These are phyloP conservation scores for Lathyrus tuberosus DNA, from an alignment of 306 rosid species.

Conservation along the genomic window DNA sequence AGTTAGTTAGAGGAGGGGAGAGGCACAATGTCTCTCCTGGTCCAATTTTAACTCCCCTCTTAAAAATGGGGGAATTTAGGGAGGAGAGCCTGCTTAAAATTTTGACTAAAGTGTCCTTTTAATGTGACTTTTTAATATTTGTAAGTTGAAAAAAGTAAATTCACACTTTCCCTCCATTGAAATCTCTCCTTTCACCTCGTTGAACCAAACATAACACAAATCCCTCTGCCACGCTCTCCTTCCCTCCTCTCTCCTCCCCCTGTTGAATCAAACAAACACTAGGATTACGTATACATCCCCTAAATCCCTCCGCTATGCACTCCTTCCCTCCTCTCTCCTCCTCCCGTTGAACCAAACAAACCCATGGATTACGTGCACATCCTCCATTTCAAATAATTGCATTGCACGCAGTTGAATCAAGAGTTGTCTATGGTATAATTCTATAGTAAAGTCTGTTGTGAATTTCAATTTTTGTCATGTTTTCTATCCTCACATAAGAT, in stretches of 20 bases:
- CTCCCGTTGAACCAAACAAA: background rate
- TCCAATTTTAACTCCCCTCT: background rate
- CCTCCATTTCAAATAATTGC: slow-evolving; percentile 34
- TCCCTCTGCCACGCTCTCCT: background rate
- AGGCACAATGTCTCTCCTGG: background rate
- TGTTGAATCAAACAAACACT: background rate
- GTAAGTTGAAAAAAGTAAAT: background rate
- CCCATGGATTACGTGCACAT: slow-evolving; percentile 6
- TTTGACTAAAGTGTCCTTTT: background rate
- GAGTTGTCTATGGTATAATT: slow-evolving; percentile 3
- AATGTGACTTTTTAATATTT: background rate
- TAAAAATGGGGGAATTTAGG: background rate
- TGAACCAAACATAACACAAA: background rate
- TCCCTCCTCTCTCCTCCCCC: background rate
- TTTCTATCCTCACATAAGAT: slow-evolving; percentile 3
- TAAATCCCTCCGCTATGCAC: background rate
- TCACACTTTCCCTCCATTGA: background rate
- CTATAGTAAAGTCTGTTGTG: slow-evolving; percentile 1
- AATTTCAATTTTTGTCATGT: slow-evolving; percentile 27
- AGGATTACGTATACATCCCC: slow-evolving; percentile 6
- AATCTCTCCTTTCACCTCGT: background rate
- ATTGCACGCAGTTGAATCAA: slow-evolving; percentile 33
- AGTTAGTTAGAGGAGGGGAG: background rate
- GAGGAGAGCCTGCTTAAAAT: background rate
- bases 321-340: background rate